A percentile compares a stretch with the other conserved stretches of the same genome.
Evolutionary conservation across 768 basidiomycete genomes (phyloP).

Genomic region (Russula dissimulans): DNA sequence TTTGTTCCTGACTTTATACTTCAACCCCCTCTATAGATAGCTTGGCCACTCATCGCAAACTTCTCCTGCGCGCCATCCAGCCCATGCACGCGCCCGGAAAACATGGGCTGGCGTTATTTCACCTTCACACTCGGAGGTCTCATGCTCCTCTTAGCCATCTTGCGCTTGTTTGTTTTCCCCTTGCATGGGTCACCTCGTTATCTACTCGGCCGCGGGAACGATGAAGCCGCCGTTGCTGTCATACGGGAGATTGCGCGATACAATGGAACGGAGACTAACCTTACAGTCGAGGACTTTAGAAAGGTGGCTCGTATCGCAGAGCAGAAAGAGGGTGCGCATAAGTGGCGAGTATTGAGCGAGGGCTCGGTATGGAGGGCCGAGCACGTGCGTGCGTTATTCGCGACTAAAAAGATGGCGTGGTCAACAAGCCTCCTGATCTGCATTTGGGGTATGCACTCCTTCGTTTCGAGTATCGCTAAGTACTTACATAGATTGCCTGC

Average conservation of each 20-base stretch:
- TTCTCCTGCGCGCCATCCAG: slow-evolving; percentile 37
- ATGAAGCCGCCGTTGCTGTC: slow-evolving; percentile 41
- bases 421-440: slow-evolving; percentile 52
- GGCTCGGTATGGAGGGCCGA: slow-evolving; percentile 31
- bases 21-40: slow-evolving; percentile 29
- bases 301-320: slow-evolving; percentile 23
- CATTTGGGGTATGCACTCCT: slow-evolving; percentile 32
- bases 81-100: slow-evolving; percentile 34
- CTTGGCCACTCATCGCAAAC: slow-evolving; percentile 51
- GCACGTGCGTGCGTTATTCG: slow-evolving; percentile 55
- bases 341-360: slow-evolving; percentile 29
- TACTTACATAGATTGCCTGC: background rate
- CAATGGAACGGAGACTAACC: slow-evolving; percentile 35
- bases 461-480: background rate
- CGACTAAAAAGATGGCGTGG: slow-evolving; percentile 52
- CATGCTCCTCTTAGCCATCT: slow-evolving; percentile 42
- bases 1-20: background rate
- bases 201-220: slow-evolving; percentile 44
- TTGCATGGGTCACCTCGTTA: slow-evolving; percentile 51
- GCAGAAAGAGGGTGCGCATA: slow-evolving; percentile 7
- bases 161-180: slow-evolving; percentile 45
- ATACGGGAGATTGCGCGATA: slow-evolving; percentile 41
- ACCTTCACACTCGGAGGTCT: slow-evolving; percentile 44
- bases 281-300: slow-evolving; percentile 39
- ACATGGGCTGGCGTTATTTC: slow-evolving; percentile 61